Percentiles rank a stretch among this genome's conserved stretches.
These are phyloP conservation scores for Cyclocybe aegerita DNA, from an alignment of 768 basidiomycete species.

Conservation along the genomic window DNA sequence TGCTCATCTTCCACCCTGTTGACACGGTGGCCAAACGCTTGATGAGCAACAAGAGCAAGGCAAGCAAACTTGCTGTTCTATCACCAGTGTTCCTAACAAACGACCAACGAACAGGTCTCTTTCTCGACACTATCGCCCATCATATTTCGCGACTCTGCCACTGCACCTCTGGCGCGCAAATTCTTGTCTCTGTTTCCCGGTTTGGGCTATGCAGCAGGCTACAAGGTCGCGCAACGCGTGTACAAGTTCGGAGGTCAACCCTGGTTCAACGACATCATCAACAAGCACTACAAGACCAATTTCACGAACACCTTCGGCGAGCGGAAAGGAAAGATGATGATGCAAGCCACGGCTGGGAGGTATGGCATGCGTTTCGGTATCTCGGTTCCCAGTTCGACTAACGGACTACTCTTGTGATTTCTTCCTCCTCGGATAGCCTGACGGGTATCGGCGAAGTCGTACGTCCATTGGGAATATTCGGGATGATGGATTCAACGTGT, in stretches of 20 bases:
- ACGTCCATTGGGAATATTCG: constrained; percentile 22
- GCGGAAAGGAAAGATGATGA: constrained; percentile 93
- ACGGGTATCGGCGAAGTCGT: constrained; percentile 95
- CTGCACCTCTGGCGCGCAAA: constrained; percentile 62
- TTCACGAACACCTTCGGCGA: constrained; percentile 90
- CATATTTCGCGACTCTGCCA: constrained; percentile 85
- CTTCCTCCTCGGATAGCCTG: constrained; percentile 39
- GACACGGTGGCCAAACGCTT: constrained; percentile 98
- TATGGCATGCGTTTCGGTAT: constrained; percentile 25
- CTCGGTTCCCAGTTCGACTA: not conserved
- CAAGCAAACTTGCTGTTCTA: constrained; percentile 18
- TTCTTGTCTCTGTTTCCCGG: constrained; percentile 96
- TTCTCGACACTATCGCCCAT: constrained; percentile 64
- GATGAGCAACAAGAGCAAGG: constrained; percentile 96
- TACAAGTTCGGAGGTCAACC: constrained; percentile 99
- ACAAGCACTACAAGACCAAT: constrained; percentile 72
- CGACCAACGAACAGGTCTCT: constrained; percentile 49
- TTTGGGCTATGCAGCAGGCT: constrained; percentile 96
- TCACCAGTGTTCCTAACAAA: not conserved
- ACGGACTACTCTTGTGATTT: constrained; percentile 4
- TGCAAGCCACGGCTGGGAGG: constrained; percentile 95
- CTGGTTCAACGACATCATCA: constrained; percentile 92
- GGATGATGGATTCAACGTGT: not conserved
- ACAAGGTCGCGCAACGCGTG: constrained; percentile 91
- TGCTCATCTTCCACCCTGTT: constrained; percentile 93